phyloP scores from a whole-genome alignment of 2,329 filamentous ascomycete genomes.

The Colletotrichum eremochloae region DNA sequence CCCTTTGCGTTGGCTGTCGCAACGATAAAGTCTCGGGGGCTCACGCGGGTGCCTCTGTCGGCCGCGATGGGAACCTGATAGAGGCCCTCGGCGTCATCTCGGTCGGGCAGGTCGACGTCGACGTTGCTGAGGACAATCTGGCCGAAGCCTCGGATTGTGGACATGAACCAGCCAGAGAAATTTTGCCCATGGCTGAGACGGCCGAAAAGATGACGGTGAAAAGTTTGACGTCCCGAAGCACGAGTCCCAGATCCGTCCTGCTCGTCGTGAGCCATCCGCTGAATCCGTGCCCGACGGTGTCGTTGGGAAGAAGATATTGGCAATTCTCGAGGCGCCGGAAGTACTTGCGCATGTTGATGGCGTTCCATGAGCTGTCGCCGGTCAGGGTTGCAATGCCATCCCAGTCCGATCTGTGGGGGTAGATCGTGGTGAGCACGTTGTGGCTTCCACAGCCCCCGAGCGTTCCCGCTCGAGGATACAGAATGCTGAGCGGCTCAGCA shows the following conservation, averaged over 20 bases:
- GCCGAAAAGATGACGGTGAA: slow-evolving; percentile 49
- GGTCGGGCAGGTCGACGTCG: slow-evolving; percentile 46
- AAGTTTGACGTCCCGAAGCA: slow-evolving; percentile 49
- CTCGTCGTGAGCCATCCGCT: slow-evolving; percentile 63
- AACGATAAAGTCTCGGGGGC: slow-evolving; percentile 65
- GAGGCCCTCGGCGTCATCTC: slow-evolving; percentile 46
- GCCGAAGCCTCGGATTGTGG: slow-evolving; percentile 46
- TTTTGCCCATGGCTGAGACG: slow-evolving; percentile 49
- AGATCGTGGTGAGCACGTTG: slow-evolving; percentile 71
- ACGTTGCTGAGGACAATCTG: slow-evolving; percentile 49
- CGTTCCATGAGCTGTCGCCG: slow-evolving; percentile 69
- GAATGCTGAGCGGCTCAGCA: slow-evolving; percentile 57
- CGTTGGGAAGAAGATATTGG: slow-evolving; percentile 63
- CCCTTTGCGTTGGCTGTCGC: slow-evolving; percentile 61
- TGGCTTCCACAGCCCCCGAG: slow-evolving; percentile 69
- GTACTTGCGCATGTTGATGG: slow-evolving; percentile 72
- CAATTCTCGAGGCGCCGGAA: slow-evolving; percentile 69
- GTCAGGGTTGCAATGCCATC: slow-evolving; percentile 69
- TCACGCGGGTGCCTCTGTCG: slow-evolving; percentile 57
- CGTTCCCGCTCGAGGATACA: slow-evolving; percentile 62
- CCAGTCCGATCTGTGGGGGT: slow-evolving; percentile 72
- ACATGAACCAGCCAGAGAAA: slow-evolving; percentile 44
- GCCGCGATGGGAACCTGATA: slow-evolving; percentile 68
- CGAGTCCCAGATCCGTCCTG: slow-evolving; percentile 43
- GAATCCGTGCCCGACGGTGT: slow-evolving; percentile 64